Conservation (phyloP, 768 basidiomycete species). For the Lentinus brumalis region DNA sequence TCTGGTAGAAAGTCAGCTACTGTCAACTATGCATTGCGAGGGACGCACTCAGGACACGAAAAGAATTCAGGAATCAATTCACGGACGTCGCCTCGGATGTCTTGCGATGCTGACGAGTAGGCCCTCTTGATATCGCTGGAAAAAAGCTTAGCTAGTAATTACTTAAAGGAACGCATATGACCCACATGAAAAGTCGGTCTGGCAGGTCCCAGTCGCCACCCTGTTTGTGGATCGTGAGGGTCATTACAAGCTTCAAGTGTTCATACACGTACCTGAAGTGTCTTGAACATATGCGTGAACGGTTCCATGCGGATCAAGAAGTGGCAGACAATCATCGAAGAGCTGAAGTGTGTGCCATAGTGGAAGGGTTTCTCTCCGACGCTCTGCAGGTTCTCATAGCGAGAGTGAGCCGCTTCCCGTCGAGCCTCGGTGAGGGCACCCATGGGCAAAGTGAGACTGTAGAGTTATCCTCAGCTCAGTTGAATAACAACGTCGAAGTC, state of each 20-base stretch:
- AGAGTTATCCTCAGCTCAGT: not conserved
- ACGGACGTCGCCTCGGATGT: constrained; percentile 89
- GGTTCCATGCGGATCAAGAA: constrained; percentile 89
- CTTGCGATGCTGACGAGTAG: constrained; percentile 82
- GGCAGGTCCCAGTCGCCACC: constrained; percentile 96
- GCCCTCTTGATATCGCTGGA: constrained; percentile 75
- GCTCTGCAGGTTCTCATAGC: constrained; percentile 74
- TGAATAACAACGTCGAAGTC: not conserved
- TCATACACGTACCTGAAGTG: constrained; percentile 54
- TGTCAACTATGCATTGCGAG: not conserved
- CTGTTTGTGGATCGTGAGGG: constrained; percentile 36
- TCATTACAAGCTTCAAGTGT: not conserved
- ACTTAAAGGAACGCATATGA: not conserved
- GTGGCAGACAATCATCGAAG: constrained; percentile 96
- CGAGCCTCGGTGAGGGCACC: constrained; percentile 80
- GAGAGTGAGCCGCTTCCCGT: constrained; percentile 70
- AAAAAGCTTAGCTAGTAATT: constrained; percentile 9
- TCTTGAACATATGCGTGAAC: constrained; percentile 95
- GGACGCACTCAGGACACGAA: constrained; percentile 73
- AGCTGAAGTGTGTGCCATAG: constrained; percentile 94
- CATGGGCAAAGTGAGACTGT: constrained; percentile 85
- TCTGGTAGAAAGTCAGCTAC: constrained; percentile 39
- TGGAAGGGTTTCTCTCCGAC: constrained; percentile 89
- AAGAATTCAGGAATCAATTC: constrained; percentile 93
- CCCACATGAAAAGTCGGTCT: constrained; percentile 79